These are phyloP conservation scores for Tetrahymena malaccensis DNA, from an alignment of 73 alveolate genomes.

Conservation along the genomic window DNA sequence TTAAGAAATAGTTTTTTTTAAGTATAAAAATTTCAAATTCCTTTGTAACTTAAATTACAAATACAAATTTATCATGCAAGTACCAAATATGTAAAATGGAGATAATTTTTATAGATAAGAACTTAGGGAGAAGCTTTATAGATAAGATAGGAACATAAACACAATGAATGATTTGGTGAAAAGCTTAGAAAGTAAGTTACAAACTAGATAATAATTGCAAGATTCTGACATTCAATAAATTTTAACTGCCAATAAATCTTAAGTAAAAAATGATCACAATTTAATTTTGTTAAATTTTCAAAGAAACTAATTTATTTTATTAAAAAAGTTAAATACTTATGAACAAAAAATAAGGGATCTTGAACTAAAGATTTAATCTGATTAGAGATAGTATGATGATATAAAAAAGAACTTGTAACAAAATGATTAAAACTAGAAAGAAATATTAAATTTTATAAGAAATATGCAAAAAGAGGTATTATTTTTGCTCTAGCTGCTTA, in stretches of 20 bases:
- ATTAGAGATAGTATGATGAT: background rate
- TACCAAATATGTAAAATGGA: background rate
- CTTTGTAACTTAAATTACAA: background rate
- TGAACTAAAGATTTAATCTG: background rate
- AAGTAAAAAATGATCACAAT: background rate
- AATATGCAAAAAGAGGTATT: conserved; percentile 8
- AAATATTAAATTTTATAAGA: conserved; percentile 6
- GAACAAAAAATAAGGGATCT: background rate
- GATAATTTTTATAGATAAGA: background rate
- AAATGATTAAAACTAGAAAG: conserved; percentile 9
- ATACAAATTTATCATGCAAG: background rate
- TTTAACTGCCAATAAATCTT: background rate
- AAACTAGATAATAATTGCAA: background rate
- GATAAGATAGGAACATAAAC: background rate
- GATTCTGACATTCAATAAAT: background rate
- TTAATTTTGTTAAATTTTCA: background rate
- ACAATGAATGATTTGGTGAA: background rate
- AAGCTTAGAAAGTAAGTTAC: background rate
- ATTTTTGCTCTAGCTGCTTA: background rate
- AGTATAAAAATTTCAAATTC: background rate
- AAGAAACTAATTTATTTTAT: background rate
- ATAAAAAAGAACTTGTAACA: background rate
- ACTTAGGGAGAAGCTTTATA: background rate
- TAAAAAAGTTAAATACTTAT: background rate
- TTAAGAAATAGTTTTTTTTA: background rate